phyloP scores from a whole-genome alignment of 1,139 yeast genomes.

The Blastobotrys proliferans region DNA sequence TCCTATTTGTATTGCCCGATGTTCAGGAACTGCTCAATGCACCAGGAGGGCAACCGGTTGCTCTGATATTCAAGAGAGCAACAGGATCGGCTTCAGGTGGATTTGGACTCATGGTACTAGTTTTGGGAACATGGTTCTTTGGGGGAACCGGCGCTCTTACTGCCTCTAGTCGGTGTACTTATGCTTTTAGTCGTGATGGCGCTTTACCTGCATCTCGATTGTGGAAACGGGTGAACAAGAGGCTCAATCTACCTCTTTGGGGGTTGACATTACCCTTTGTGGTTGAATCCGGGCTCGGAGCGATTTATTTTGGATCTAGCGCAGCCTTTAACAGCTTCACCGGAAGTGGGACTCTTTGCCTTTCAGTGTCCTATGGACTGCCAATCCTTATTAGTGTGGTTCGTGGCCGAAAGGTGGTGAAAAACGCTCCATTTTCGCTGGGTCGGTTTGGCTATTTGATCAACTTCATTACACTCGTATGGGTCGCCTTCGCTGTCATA shows the following conservation, averaged over 20 bases:
- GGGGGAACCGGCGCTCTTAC: neutral
- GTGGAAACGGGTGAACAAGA: neutral
- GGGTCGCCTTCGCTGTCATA: neutral
- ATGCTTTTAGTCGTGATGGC: constrained; percentile 5
- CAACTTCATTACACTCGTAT: neutral
- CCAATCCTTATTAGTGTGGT: neutral
- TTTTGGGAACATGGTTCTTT: neutral
- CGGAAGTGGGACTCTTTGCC: neutral
- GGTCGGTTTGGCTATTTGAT: neutral
- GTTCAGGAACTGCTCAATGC: neutral
- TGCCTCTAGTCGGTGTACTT: constrained; percentile 3
- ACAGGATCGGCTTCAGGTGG: neutral
- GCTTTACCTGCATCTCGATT: constrained; percentile 1
- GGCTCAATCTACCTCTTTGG: constrained; percentile 43
- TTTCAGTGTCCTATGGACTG: neutral
- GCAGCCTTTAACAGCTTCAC: constrained; percentile 1
- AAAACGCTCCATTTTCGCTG: neutral
- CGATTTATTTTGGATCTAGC: neutral
- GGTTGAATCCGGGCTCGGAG: neutral
- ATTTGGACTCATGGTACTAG: neutral
- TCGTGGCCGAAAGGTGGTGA: neutral
- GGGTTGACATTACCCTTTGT: neutral
- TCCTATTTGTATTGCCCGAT: neutral
- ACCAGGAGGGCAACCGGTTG: constrained; percentile 1
- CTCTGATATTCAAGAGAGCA: neutral